A percentile compares a stretch with the other conserved stretches of the same genome.
phyloP scores from a whole-genome alignment of 192 early-diverging fungal species.

The Umbelopsis ramanniana region DNA sequence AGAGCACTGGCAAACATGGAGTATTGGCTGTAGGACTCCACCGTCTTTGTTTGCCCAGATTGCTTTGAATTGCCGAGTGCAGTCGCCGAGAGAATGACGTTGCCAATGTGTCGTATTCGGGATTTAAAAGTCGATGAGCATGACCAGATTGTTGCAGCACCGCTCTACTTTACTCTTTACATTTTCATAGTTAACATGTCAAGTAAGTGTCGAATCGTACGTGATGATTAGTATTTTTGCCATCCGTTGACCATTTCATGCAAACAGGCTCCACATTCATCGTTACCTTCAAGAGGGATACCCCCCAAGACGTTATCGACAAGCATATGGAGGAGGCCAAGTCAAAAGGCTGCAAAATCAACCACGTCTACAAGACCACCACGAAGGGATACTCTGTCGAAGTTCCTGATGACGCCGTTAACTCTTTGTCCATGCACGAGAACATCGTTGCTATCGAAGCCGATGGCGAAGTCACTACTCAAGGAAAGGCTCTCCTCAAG shows the following conservation, averaged over 20 bases:
- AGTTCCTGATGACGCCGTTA: slow-evolving; percentile 31
- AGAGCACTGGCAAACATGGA: neutral
- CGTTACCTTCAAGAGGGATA: slow-evolving; percentile 43
- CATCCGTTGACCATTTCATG: neutral
- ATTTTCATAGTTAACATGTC: neutral
- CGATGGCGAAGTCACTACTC: slow-evolving; percentile 41
- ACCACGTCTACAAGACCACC: slow-evolving; percentile 34
- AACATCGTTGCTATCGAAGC: slow-evolving; percentile 32
- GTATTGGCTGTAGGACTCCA: neutral
- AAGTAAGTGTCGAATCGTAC: neutral
- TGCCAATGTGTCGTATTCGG: neutral
- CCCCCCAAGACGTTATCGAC: slow-evolving; percentile 43
- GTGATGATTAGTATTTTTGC: neutral
- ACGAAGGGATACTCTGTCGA: slow-evolving; percentile 38
- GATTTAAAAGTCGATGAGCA: neutral
- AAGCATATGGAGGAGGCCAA: slow-evolving; percentile 26
- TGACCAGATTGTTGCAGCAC: neutral
- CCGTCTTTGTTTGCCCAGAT: neutral
- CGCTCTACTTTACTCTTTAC: neutral
- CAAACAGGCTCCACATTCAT: slow-evolving; percentile 31
- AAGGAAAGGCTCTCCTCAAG: slow-evolving; percentile 26
- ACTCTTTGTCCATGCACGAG: slow-evolving; percentile 11
- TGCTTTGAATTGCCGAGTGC: neutral
- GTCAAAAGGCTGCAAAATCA: slow-evolving; percentile 26
- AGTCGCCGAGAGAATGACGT: neutral